Percentiles rank a stretch among this genome's conserved stretches.
These are phyloP conservation scores for Parmelia sp. DNA, from an alignment of 495 filamentous ascomycete genomes.

Conservation along the genomic window DNA sequence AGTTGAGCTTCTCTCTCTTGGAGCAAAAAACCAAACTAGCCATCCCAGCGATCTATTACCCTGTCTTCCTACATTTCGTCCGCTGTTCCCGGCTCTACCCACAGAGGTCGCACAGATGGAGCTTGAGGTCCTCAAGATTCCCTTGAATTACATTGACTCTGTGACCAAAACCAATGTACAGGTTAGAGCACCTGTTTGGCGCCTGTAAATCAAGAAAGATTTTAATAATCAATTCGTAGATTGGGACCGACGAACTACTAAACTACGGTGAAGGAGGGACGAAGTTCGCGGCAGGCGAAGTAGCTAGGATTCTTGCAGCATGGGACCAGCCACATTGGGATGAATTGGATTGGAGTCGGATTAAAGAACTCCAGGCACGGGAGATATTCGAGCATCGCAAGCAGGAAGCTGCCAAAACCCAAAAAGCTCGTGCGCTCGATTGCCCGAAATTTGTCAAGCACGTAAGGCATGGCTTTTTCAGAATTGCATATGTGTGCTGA, in stretches of 20 bases:
- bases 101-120: conserved; percentile 49
- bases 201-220: conserved; percentile 44
- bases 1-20: conserved; percentile 72
- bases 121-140: conserved; percentile 58
- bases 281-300: conserved; percentile 51
- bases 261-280: conserved; percentile 31
- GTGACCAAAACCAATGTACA: conserved; percentile 69
- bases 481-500: conserved; percentile 23
- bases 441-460: conserved; percentile 81
- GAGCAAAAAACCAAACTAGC: conserved; percentile 52
- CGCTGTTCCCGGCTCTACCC: conserved; percentile 55
- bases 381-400: conserved; percentile 64
- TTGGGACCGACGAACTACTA: conserved; percentile 29
- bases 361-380: conserved; percentile 71
- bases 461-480: conserved; percentile 41
- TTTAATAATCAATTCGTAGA: conserved; percentile 25
- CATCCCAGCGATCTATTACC: conserved; percentile 73
- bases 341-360: conserved; percentile 72
- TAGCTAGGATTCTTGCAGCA: conserved; percentile 54
- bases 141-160: conserved; percentile 68
- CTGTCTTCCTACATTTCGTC: conserved; percentile 61
- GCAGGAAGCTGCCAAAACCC: conserved; percentile 51
- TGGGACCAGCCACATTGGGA: conserved; percentile 75
- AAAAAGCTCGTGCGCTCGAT: conserved; percentile 50
- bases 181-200: conserved; percentile 42